Conservation (phyloP, 305 asterid genomes). For the Solanum chacoense region DNA sequence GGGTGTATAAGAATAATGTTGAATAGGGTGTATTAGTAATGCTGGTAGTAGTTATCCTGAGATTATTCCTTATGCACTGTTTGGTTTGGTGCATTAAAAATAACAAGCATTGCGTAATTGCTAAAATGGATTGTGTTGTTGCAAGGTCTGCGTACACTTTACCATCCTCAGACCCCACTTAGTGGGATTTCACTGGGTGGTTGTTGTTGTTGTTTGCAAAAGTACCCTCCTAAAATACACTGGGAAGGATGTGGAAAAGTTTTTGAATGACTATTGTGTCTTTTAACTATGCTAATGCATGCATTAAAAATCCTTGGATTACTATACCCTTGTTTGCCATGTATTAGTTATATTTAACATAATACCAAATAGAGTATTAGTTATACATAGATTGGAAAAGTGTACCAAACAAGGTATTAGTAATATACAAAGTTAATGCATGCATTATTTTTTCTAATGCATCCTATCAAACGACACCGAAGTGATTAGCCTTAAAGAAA, state of each 20-base stretch:
- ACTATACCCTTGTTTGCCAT: not conserved
- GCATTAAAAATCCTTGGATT: not conserved
- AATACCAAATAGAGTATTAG: not conserved
- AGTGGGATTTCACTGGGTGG: not conserved
- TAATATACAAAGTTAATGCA: not conserved
- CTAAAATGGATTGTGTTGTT: not conserved
- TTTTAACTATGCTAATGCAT: not conserved
- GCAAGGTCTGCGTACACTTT: not conserved
- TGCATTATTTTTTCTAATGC: not conserved
- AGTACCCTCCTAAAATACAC: not conserved
- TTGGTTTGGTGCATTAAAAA: not conserved
- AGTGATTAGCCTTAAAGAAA: not conserved
- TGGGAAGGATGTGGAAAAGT: not conserved
- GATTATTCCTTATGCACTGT: not conserved
- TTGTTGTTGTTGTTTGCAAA: not conserved
- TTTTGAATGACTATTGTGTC: not conserved
- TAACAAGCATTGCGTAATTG: not conserved
- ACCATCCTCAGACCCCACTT: not conserved
- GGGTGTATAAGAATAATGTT: not conserved
- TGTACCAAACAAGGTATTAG: not conserved
- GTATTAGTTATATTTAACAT: not conserved
- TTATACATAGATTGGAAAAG: not conserved
- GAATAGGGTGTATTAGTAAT: not conserved
- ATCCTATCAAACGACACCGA: not conserved
- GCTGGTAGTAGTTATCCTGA: not conserved